A percentile compares a stretch with the other conserved stretches of the same genome.
phyloP scores from a whole-genome alignment of 139 green algal species.

The Picocystis salinarum region DNA sequence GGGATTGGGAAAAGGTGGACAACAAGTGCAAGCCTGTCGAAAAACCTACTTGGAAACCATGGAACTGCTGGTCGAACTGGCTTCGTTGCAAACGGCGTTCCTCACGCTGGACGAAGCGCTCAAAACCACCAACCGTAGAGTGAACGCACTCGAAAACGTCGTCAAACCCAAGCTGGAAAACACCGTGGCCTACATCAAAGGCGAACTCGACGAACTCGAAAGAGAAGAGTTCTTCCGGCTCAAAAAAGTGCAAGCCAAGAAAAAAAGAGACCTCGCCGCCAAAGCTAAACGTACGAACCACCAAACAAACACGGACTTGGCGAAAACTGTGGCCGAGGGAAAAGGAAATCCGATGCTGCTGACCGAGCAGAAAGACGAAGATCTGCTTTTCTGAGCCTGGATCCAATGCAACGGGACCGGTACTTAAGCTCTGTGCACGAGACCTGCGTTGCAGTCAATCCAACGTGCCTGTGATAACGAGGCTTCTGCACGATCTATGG shows the following conservation, averaged over 20 bases:
- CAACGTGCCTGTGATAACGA: too few relatives aligned
- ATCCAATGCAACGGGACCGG: too few relatives aligned
- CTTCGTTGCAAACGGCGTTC: constrained; percentile 92
- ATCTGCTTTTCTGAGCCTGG: too few relatives aligned
- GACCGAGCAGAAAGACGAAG: too few relatives aligned
- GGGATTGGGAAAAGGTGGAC: constrained; percentile 74
- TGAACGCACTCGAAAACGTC: constrained; percentile 98
- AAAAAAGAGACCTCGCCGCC: constrained; percentile 42
- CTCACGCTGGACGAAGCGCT: constrained; percentile 91
- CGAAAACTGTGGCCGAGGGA: too few relatives aligned
- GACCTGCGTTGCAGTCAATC: too few relatives aligned
- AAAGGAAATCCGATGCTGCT: too few relatives aligned
- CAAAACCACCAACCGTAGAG: constrained; percentile 89
- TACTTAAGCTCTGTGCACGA: too few relatives aligned
- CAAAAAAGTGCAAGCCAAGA: constrained; percentile 84
- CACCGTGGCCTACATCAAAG: constrained; percentile 98
- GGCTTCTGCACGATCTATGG: too few relatives aligned
- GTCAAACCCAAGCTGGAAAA: constrained; percentile 91
- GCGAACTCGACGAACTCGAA: constrained; percentile 97
- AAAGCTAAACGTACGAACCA: too few relatives aligned
- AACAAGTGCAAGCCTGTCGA: constrained; percentile 73
- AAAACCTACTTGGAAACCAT: constrained; percentile 60
- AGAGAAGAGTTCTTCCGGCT: constrained; percentile 98
- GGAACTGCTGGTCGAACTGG: constrained; percentile 83
- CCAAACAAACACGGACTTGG: too few relatives aligned